phyloP scores from a whole-genome alignment of 495 filamentous ascomycete species.

The Aspergillus hancockii region DNA sequence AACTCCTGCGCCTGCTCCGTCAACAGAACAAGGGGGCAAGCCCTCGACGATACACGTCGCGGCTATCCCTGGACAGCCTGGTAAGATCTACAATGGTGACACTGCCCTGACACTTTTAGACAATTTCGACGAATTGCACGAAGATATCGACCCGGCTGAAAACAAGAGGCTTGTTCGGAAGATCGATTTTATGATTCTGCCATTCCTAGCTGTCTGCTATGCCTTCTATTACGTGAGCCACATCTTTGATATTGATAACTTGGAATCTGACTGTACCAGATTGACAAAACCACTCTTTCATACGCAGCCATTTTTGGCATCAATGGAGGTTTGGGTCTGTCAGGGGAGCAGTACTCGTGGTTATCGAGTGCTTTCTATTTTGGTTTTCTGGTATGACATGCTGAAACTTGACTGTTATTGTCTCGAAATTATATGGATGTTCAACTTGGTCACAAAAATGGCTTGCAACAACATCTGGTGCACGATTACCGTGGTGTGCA shows the following conservation, averaged over 20 bases:
- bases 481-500: too few relatives aligned
- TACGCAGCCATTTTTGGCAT: constrained; percentile 61
- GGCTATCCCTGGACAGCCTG: constrained; percentile 15
- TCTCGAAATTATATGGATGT: not conserved
- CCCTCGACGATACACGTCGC: constrained; percentile 17
- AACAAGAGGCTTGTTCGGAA: constrained; percentile 46
- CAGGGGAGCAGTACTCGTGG: constrained; percentile 54
- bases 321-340: constrained; percentile 42
- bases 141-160: constrained; percentile 39
- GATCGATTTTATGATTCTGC: constrained; percentile 43
- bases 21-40: constrained; percentile 8
- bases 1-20: not conserved
- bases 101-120: constrained; percentile 34
- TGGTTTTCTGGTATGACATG: constrained; percentile 44
- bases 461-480: too few relatives aligned
- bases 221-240: constrained; percentile 54
- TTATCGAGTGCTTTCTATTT: constrained; percentile 57
- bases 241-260: constrained; percentile 11
- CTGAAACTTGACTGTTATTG: too few relatives aligned
- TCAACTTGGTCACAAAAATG: too few relatives aligned
- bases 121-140: constrained; percentile 29
- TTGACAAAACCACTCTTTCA: constrained; percentile 57
- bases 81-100: constrained; percentile 33
- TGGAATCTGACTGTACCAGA: constrained; percentile 30
- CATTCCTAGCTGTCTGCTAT: constrained; percentile 50